phyloP scores from a whole-genome alignment of 108 stramenopile genomes.

The Phaeodactylum tricornutum region DNA sequence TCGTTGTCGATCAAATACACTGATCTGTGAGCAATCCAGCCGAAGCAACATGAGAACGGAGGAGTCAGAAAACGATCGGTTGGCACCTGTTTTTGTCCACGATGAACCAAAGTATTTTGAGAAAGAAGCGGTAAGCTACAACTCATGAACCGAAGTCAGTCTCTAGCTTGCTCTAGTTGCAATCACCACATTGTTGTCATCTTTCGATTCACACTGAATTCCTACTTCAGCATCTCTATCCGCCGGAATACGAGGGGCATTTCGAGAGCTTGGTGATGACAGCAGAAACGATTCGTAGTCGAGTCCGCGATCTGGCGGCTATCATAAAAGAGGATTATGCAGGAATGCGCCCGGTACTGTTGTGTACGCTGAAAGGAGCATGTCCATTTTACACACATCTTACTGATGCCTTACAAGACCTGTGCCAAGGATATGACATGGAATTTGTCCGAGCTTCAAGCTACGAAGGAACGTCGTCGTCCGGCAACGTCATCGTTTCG shows the following conservation, averaged over 20 bases:
- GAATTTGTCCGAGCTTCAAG: slow-evolving; percentile 44
- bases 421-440: slow-evolving; percentile 33
- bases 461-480: slow-evolving; percentile 34
- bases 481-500: slow-evolving; percentile 36
- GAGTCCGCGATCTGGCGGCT: slow-evolving; percentile 21
- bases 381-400: slow-evolving; percentile 38
- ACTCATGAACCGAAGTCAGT: too few species aligned
- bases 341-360: slow-evolving; percentile 37
- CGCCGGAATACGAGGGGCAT: slow-evolving; percentile 50
- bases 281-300: slow-evolving; percentile 18
- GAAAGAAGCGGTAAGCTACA: too few species aligned
- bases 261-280: slow-evolving; percentile 31
- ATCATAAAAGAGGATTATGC: slow-evolving; percentile 36
- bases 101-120: too few species aligned
- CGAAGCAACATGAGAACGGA: too few species aligned
- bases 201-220: too few species aligned
- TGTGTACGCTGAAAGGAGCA: slow-evolving; percentile 52
- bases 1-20: too few species aligned
- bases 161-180: too few species aligned
- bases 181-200: too few species aligned
- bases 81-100: too few species aligned
- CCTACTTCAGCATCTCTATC: slow-evolving; percentile 13
- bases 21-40: too few species aligned
- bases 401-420: slow-evolving; percentile 27
- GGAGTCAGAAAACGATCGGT: too few species aligned